Evolutionary conservation across 805 yeast species (phyloP).

Genomic region (Ogataea naganishii): DNA sequence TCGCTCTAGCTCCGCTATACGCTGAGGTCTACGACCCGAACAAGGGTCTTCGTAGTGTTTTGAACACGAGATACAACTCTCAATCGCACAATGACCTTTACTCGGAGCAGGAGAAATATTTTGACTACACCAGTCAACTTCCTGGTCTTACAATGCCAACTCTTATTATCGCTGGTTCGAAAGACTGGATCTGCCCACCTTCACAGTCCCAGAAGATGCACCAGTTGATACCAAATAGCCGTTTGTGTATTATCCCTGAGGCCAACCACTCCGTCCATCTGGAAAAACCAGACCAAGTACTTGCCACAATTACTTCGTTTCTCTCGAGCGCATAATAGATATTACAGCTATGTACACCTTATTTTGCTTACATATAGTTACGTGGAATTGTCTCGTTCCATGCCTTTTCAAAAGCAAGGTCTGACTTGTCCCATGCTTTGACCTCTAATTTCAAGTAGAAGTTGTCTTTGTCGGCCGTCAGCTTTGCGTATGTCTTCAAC

Average conservation of each 20-base stretch:
- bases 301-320: conserved; percentile 5
- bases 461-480: conserved; percentile 23
- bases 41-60: conserved; percentile 7
- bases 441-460: conserved; percentile 25
- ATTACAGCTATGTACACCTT: too few relatives aligned
- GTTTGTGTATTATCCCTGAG: conserved; percentile 7
- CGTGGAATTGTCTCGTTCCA: too few relatives aligned
- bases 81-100: conserved; percentile 15
- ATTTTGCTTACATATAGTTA: too few relatives aligned
- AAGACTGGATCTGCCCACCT: conserved; percentile 18
- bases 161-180: conserved; percentile 12
- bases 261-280: conserved; percentile 16
- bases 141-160: conserved; percentile 10
- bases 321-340: too few relatives aligned
- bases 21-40: conserved; percentile 14
- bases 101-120: conserved; percentile 15
- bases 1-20: conserved; percentile 16
- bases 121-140: conserved; percentile 11
- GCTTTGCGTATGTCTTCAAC: conserved; percentile 21
- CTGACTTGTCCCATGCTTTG: conserved; percentile 26
- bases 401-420: conserved; percentile 21
- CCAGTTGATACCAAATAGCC: conserved; percentile 8
- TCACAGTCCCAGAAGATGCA: conserved; percentile 9
- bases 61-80: conserved; percentile 11
- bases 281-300: conserved; percentile 9